Evolutionary conservation across 192 early-diverging fungal species (phyloP).

Genomic region (Entomortierella beljakovae): DNA sequence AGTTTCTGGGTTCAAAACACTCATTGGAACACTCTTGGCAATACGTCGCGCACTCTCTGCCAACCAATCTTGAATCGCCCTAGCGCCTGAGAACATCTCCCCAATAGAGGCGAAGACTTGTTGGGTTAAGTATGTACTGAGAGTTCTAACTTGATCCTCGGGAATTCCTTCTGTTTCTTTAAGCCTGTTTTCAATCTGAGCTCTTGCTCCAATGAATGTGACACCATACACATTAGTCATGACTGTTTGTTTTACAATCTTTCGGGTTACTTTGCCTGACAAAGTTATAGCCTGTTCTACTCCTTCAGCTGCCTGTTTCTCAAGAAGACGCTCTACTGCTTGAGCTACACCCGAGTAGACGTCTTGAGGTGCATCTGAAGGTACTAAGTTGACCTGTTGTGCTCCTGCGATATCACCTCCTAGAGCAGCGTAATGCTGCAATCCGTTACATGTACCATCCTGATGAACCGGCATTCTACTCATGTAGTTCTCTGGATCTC

Average conservation of each 20-base stretch:
- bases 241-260: constrained; percentile 98
- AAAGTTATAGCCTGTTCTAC: constrained; percentile 73
- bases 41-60: constrained; percentile 88
- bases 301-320: constrained; percentile 74
- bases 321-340: constrained; percentile 73
- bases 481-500: constrained; percentile 75
- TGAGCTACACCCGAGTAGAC: constrained; percentile 93
- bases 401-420: constrained; percentile 93
- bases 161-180: constrained; percentile 81
- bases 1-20: constrained; percentile 55
- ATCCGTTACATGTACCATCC: constrained; percentile 97
- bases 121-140: constrained; percentile 81
- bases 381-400: constrained; percentile 87
- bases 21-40: constrained; percentile 77
- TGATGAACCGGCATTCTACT: constrained; percentile 92
- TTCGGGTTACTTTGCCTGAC: constrained; percentile 80
- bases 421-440: constrained; percentile 98
- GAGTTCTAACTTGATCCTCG: constrained; percentile 68
- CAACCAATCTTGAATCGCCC: constrained; percentile 94
- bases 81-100: constrained; percentile 91
- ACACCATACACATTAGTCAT: constrained; percentile 99
- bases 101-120: constrained; percentile 89
- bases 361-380: constrained; percentile 88
- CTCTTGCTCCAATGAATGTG: constrained; percentile 92
- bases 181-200: constrained; percentile 87